Evolutionary conservation across 2,329 filamentous ascomycete species (phyloP).

Genomic region (Tolypocladium pustulatum): DNA sequence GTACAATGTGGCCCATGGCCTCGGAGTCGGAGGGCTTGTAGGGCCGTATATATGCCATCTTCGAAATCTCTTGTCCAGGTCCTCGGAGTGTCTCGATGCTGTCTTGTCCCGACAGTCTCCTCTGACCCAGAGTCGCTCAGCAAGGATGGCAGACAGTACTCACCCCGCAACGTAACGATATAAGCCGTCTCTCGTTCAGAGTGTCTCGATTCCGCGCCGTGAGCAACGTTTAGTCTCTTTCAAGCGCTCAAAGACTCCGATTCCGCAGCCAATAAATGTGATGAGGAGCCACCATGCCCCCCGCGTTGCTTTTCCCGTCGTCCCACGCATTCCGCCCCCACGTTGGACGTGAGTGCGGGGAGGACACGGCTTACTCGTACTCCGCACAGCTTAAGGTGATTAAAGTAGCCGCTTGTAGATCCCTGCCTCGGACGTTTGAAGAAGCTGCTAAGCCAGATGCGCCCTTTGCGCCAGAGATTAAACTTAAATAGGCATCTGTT

Average conservation of each 20-base stretch:
- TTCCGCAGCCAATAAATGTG: neutral
- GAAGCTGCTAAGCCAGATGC: neutral
- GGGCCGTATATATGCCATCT: slow-evolving; percentile 36
- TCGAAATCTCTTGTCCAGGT: too few species aligned
- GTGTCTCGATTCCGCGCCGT: neutral
- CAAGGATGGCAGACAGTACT: neutral
- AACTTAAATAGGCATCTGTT: too few species aligned
- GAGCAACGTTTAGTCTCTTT: too few species aligned
- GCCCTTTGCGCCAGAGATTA: neutral
- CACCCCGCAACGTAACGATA: neutral
- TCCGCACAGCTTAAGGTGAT: neutral
- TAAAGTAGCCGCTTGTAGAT: neutral
- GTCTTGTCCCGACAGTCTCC: neutral
- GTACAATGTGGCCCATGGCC: slow-evolving; percentile 29
- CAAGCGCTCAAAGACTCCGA: neutral
- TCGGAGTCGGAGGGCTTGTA: slow-evolving; percentile 29
- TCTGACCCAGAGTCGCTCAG: neutral
- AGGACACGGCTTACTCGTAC: neutral
- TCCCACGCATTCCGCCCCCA: neutral
- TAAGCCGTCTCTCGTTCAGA: neutral
- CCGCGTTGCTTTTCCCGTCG: neutral
- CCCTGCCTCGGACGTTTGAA: neutral
- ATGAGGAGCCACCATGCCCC: neutral
- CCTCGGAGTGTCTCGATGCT: neutral
- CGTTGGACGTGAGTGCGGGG: slow-evolving; percentile 1